Evolutionary conservation across 2,329 filamentous ascomycete genomes (phyloP).

Genomic region (Aspergillus uvarum): DNA sequence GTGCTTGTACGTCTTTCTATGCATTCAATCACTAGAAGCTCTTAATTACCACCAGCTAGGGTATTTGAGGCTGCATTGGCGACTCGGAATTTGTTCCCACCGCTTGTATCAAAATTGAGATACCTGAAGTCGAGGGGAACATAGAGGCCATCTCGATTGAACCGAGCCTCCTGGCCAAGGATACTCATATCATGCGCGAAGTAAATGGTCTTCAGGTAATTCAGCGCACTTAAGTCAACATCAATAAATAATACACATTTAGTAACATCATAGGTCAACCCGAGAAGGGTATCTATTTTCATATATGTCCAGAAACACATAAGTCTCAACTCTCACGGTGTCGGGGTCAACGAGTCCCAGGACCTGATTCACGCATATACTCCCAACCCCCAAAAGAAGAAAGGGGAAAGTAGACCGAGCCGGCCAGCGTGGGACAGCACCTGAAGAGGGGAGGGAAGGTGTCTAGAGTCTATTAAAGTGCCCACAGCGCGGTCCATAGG

Average conservation of each 20-base stretch:
- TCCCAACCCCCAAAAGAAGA: background rate
- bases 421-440: too few relatives aligned
- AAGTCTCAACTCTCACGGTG: background rate
- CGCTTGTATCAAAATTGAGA: too few relatives aligned
- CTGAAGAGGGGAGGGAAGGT: too few relatives aligned
- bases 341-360: background rate
- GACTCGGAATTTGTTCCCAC: background rate
- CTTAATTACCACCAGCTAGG: background rate
- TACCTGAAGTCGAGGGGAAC: too few relatives aligned
- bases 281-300: background rate
- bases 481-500: conserved; percentile 20
- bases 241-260: background rate
- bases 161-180: too few relatives aligned
- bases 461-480: background rate
- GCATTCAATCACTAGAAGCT: background rate
- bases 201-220: background rate
- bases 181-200: background rate
- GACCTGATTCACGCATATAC: background rate
- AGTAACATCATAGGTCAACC: background rate
- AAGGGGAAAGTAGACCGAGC: background rate
- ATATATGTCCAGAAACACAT: background rate
- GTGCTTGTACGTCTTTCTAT: background rate
- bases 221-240: background rate
- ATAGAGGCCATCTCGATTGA: too few relatives aligned
- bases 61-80: background rate